These are phyloP conservation scores for Tetraselmis chui DNA, from an alignment of 139 green algal genomes.

Conservation along the genomic window DNA sequence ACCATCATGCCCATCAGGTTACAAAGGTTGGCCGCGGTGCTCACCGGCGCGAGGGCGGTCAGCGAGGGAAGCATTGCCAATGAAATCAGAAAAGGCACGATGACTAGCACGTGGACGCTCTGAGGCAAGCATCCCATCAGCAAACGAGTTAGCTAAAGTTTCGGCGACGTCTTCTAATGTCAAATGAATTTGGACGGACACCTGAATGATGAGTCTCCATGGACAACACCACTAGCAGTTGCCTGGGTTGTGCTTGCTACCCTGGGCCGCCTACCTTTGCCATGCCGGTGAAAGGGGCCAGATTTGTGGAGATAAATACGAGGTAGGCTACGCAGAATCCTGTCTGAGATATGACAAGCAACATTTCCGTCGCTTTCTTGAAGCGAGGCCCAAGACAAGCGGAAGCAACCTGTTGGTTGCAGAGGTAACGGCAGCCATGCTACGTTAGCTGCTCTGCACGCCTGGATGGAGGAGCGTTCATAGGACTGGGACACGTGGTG, in stretches of 20 bases:
- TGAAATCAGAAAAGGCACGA: slow-evolving; percentile 24
- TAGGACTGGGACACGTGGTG: background rate
- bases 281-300: slow-evolving; percentile 13
- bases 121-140: no score
- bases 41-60: slow-evolving; percentile 40
- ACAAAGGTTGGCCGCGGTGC: slow-evolving; percentile 35
- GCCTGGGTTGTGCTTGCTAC: no score
- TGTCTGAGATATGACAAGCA: slow-evolving; percentile 42
- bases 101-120: no score
- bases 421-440: slow-evolving; percentile 8
- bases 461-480: background rate
- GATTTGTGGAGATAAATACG: slow-evolving; percentile 45
- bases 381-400: slow-evolving; percentile 6
- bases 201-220: no score
- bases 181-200: no score
- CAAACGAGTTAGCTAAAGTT: slow-evolving; percentile 27
- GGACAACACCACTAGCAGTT: no score
- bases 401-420: slow-evolving; percentile 14
- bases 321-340: slow-evolving; percentile 52
- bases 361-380: slow-evolving; percentile 18
- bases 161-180: no score
- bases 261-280: no score
- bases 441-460: background rate
- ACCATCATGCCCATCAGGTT: slow-evolving; percentile 39
- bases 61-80: slow-evolving; percentile 32